phyloP scores from a whole-genome alignment of 2,329 filamentous ascomycete genomes.

The Lecanoromycetidae sp. region DNA sequence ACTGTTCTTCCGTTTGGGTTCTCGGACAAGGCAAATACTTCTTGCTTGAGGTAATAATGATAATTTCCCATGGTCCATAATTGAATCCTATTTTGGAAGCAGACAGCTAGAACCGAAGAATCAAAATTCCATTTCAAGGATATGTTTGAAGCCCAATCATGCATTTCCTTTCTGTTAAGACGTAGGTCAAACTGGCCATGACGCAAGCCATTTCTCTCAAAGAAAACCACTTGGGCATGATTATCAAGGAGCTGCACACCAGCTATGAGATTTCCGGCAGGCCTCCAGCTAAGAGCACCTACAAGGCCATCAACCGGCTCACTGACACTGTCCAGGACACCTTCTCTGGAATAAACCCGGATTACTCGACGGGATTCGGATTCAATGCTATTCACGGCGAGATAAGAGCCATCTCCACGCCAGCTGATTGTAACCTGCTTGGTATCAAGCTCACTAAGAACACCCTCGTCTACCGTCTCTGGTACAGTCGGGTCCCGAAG shows the following conservation, averaged over 20 bases:
- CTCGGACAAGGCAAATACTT: conserved; percentile 39
- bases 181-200: conserved; percentile 87
- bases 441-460: conserved; percentile 63
- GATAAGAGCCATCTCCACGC: conserved; percentile 85
- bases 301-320: conserved; percentile 93
- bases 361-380: conserved; percentile 60
- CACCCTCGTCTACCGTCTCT: conserved; percentile 76
- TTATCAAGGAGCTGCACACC: conserved; percentile 61
- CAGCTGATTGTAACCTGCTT: conserved; percentile 64
- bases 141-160: conserved; percentile 46
- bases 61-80: conserved; percentile 97
- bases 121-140: conserved; percentile 78
- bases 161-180: conserved; percentile 46
- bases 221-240: conserved; percentile 76
- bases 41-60: conserved; percentile 95
- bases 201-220: conserved; percentile 92
- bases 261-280: conserved; percentile 82
- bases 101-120: conserved; percentile 79
- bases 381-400: conserved; percentile 75
- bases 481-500: conserved; percentile 89
- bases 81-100: conserved; percentile 62
- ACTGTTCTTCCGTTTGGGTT: conserved; percentile 1
- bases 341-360: conserved; percentile 82
- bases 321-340: conserved; percentile 79
- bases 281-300: conserved; percentile 77